Evolutionary conservation across 2,329 filamentous ascomycete genomes (phyloP).

Genomic region (Fusarium decemcellulare): DNA sequence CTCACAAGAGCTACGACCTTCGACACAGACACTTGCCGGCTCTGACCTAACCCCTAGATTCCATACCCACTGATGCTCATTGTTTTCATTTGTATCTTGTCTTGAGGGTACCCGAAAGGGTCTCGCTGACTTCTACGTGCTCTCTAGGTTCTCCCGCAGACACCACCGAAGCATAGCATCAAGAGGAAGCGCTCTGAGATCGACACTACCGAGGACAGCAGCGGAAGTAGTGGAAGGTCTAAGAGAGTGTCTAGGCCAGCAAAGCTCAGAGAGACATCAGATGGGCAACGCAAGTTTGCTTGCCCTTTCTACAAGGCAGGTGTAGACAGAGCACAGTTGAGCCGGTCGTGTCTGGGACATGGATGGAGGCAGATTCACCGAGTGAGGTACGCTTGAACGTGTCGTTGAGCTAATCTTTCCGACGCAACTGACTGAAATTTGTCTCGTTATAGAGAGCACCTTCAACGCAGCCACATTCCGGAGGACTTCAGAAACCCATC

Average conservation of each 20-base stretch:
- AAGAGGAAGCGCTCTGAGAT: background rate
- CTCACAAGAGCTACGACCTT: too few relatives aligned
- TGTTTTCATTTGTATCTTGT: too few relatives aligned
- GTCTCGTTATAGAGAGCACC: background rate
- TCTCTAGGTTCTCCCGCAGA: background rate
- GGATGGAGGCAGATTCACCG: background rate
- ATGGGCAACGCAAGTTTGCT: background rate
- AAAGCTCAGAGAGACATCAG: background rate
- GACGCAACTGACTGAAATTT: too few relatives aligned
- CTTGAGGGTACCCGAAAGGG: background rate
- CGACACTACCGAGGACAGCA: background rate
- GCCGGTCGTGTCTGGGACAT: background rate
- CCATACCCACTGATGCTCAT: too few relatives aligned
- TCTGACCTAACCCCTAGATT: too few relatives aligned
- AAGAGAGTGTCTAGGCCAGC: background rate
- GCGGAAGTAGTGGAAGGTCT: background rate
- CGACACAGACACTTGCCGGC: too few relatives aligned
- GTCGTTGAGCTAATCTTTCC: too few relatives aligned
- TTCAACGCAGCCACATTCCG: background rate
- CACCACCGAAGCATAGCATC: background rate
- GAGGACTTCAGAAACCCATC: background rate
- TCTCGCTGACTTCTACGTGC: background rate
- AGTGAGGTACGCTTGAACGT: background rate
- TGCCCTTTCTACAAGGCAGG: background rate
- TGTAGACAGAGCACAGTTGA: fast-evolving